Conservation (phyloP, 1,139 yeast genomes). For the Wickerhamiella infanticola region DNA sequence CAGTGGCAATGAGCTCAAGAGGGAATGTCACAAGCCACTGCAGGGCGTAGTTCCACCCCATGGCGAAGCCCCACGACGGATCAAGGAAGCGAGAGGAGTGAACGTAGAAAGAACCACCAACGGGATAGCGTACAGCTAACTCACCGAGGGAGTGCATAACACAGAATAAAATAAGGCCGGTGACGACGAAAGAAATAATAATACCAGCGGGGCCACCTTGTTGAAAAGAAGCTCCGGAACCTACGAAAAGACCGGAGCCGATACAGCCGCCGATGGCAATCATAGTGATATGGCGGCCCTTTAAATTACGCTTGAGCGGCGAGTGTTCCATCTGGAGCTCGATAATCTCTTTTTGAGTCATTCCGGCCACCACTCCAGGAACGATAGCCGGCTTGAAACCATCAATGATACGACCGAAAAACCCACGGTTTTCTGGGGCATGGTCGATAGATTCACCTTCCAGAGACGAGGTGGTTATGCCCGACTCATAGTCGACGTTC, state of each 20-base stretch:
- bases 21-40: conserved; percentile 73
- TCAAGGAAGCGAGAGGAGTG: conserved; percentile 59
- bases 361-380: conserved; percentile 39
- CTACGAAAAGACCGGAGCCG: conserved; percentile 66
- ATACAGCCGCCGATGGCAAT: conserved; percentile 76
- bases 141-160: conserved; percentile 82
- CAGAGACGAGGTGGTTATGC: not conserved
- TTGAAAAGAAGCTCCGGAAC: conserved; percentile 51
- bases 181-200: conserved; percentile 51
- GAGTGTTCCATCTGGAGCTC: conserved; percentile 52
- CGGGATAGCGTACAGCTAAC: conserved; percentile 62
- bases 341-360: conserved; percentile 53
- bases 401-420: conserved; percentile 17
- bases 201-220: conserved; percentile 75
- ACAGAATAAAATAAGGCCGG: conserved; percentile 53
- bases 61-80: conserved; percentile 55
- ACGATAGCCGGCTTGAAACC: conserved; percentile 3
- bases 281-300: conserved; percentile 41
- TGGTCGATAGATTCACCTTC: not conserved
- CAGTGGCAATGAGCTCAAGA: conserved; percentile 64
- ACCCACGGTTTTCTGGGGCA: not conserved
- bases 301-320: conserved; percentile 43
- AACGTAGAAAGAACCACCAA: conserved; percentile 64
- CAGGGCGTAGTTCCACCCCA: conserved; percentile 70
- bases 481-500: not conserved